These are phyloP conservation scores for Dactylella cylindrospora DNA, from an alignment of 2,329 filamentous ascomycete genomes.

Conservation along the genomic window DNA sequence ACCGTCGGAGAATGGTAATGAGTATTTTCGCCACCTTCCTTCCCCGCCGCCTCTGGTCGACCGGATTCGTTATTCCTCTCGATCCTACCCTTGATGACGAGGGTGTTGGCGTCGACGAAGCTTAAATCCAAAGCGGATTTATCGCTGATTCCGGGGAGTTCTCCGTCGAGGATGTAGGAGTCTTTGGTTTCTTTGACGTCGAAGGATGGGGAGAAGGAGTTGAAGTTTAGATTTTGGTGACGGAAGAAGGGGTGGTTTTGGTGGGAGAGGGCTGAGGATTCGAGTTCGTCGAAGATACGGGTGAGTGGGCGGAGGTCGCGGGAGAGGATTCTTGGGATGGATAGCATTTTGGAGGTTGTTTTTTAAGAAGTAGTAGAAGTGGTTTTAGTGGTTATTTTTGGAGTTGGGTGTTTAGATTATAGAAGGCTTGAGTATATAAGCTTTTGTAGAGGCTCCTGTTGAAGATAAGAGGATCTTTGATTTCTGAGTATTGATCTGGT, in stretches of 20 bases:
- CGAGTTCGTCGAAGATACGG: conserved; percentile 41
- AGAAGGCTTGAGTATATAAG: conserved; percentile 1
- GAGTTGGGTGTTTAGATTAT: background rate
- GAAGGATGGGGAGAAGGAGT: conserved; percentile 54
- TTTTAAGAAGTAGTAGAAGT: background rate
- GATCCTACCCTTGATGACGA: conserved; percentile 55
- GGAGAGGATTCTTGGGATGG: conserved; percentile 26
- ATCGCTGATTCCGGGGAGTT: conserved; percentile 56
- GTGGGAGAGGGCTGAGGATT: conserved; percentile 8
- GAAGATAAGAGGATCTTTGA: conserved; percentile 1
- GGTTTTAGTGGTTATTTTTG: conserved; percentile 12
- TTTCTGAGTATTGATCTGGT: conserved; percentile 13
- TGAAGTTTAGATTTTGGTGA: conserved; percentile 44
- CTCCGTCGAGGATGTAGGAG: conserved; percentile 56
- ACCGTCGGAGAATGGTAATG: conserved; percentile 21
- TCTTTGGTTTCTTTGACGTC: conserved; percentile 56
- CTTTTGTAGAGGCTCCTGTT: too few relatives aligned
- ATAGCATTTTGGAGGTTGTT: conserved; percentile 26
- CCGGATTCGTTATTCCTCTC: conserved; percentile 49
- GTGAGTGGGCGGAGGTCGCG: conserved; percentile 30
- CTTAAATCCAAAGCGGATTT: conserved; percentile 55
- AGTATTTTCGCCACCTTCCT: background rate
- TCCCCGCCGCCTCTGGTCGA: background rate
- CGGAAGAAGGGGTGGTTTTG: too few relatives aligned
- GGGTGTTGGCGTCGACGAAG: conserved; percentile 56